Base-by-base conservation (phyloP, 768 basidiomycete genomes). In the Suillus luteus region DNA sequence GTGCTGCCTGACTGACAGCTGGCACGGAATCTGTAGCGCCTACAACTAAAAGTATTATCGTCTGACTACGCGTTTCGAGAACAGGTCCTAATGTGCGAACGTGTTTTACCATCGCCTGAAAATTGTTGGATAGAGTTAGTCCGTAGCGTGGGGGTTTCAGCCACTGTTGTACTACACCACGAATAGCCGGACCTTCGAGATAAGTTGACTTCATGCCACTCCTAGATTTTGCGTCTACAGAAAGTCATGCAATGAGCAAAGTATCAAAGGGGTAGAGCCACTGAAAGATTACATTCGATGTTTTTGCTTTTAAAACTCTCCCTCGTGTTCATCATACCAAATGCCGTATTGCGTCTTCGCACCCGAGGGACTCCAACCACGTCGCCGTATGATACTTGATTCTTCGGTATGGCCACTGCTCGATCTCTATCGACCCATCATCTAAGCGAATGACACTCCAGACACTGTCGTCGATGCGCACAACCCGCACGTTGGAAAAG, bases 311-410 rank as follows among this genome's bases (percentile, higher is more conserved):
- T 24, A 1, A 22, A 38, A 22, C 22, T 11, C 1, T 24, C 22
- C 17, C 14, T 12, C 38, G 24, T 17, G 7, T 55, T 37, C 11
- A n/a, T 38, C 37, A 57, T 27, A 27, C 5, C 38, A 57, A 27
- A 17, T 57, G 55, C 72, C 74, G 73, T 15, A 79, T 68, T 35
- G 86, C 87, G 65, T 87, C 84, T 65, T 83, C 83, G 66, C 88
- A 89, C 0, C 84, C 86, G 43, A 83, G 72, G 79, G 86, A 86
- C 71, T 88, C 86, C 27, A 90, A 76, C 87, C 87, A 89, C 68
- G 89, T 86, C 19, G 73, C 74, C 4, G 80, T 78, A 64, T 86
- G 83, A 66, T 84, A 85, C 65, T 77, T 73, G 24, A 78, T 82
- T 43, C 85, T 76, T 64, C 82, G 73, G 63, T 80, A 81, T 5